Evolutionary conservation across 441 rosid species (phyloP).

Genomic region (Gossypium gossypioides): DNA sequence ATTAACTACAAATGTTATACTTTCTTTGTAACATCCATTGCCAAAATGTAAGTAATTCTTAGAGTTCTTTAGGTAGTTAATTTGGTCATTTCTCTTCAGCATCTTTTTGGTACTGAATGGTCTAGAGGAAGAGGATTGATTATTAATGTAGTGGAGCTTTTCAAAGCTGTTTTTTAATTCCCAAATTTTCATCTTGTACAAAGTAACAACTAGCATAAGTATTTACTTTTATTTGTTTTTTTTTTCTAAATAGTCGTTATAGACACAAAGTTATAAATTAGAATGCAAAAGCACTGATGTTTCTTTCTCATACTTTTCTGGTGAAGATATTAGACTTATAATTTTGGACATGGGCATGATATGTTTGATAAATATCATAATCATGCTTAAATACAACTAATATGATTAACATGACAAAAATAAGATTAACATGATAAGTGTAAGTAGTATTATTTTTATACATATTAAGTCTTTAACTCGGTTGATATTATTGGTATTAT

Average conservation of each 20-base stretch:
- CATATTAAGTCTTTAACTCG: too few species aligned
- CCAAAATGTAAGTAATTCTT: background rate
- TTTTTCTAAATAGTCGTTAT: background rate
- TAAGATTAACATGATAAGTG: too few species aligned
- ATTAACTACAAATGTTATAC: constrained; percentile 6
- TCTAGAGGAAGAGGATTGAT: constrained; percentile 7
- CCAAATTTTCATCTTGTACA: constrained; percentile 16
- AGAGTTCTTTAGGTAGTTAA: constrained; percentile 21
- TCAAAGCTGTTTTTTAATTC: background rate
- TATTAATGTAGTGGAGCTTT: constrained; percentile 10
- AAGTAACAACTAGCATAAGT: background rate
- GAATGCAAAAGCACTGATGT: too few species aligned
- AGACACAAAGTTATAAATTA: too few species aligned
- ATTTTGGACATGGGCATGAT: too few species aligned
- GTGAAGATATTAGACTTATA: too few species aligned
- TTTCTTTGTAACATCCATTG: constrained; percentile 2
- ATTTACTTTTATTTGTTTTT: background rate
- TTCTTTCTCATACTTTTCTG: too few species aligned
- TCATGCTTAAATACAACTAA: too few species aligned
- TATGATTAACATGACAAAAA: too few species aligned
- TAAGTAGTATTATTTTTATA: too few species aligned
- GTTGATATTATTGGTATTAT: too few species aligned
- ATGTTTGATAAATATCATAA: too few species aligned
- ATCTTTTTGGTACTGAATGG: constrained; percentile 2
- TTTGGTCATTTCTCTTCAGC: background rate